phyloP scores from a whole-genome alignment of 805 yeast genomes.

The Maudiozyma pseudohumilis region DNA sequence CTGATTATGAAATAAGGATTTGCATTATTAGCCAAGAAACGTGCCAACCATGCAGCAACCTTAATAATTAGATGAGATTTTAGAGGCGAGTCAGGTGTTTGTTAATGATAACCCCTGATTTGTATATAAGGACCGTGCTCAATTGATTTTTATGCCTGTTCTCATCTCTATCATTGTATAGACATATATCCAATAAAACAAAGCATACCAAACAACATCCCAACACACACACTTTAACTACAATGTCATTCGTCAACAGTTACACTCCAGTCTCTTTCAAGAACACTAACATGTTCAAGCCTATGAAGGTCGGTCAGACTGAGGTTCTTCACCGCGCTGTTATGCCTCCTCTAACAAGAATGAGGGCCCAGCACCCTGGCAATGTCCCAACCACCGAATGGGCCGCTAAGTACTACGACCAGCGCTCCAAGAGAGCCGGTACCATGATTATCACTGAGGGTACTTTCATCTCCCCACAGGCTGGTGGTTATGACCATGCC shows the following conservation, averaged over 20 bases:
- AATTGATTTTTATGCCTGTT: not conserved
- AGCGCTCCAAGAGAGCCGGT: conserved; percentile 46
- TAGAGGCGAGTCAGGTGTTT: not conserved
- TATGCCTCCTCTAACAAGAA: conserved; percentile 36
- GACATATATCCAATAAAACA: not conserved
- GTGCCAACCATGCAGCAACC: not conserved
- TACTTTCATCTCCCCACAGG: conserved; percentile 34
- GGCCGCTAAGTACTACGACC: conserved; percentile 40
- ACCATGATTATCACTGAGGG: conserved; percentile 54
- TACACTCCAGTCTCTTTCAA: conserved; percentile 16
- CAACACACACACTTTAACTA: not conserved
- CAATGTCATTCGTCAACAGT: conserved; percentile 13
- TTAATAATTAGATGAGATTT: not conserved
- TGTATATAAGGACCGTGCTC: not conserved
- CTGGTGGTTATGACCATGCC: conserved; percentile 32
- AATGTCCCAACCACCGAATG: conserved; percentile 34
- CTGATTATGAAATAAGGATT: too few species aligned
- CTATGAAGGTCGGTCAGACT: conserved; percentile 33
- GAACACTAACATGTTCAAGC: conserved; percentile 4
- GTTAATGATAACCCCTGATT: not conserved
- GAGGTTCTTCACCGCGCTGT: conserved; percentile 30
- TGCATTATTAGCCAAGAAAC: too few species aligned
- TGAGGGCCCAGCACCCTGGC: conserved; percentile 30
- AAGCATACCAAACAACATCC: not conserved
- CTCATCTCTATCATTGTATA: not conserved